phyloP scores from a whole-genome alignment of 2,329 filamentous ascomycete species.

The Fusarium protoensiforme region DNA sequence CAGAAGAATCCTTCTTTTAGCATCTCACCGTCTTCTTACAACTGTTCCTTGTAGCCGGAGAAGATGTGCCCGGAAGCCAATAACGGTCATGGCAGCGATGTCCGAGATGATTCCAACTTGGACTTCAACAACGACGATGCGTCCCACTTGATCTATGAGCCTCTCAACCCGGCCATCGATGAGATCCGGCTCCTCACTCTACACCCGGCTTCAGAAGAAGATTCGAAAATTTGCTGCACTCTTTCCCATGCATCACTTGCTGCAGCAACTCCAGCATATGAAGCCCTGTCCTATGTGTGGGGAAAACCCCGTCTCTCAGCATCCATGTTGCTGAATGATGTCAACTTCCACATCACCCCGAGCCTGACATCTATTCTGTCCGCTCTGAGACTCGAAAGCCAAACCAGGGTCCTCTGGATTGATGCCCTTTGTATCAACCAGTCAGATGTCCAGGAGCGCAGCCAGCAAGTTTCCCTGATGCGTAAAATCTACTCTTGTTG shows the following conservation, averaged over 20 bases:
- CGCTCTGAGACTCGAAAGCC: not conserved
- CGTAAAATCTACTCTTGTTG: conserved; percentile 22
- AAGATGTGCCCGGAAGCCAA: not conserved
- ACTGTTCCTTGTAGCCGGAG: not conserved
- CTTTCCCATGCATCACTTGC: not conserved
- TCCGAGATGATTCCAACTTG: not conserved
- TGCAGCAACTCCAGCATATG: not conserved
- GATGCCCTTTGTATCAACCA: conserved; percentile 35
- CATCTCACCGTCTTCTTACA: not conserved
- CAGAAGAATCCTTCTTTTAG: no score
- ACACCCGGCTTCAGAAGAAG: not conserved
- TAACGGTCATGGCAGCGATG: no score
- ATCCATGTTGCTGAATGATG: conserved; percentile 1
- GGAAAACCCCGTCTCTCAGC: conserved; percentile 1
- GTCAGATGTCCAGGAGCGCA: conserved; percentile 7
- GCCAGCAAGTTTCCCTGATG: conserved; percentile 17
- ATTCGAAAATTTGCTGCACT: not conserved
- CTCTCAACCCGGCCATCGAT: not conserved
- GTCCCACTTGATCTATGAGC: not conserved
- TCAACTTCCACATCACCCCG: conserved; percentile 6
- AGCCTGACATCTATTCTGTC: not conserved
- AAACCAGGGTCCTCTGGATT: conserved; percentile 5
- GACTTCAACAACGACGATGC: not conserved
- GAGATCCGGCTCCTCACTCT: conserved; percentile 19
- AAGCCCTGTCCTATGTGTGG: conserved; percentile 32